Percentiles rank a stretch among this genome's conserved stretches.
Conservation (phyloP, 768 basidiomycete species). For the Leccinum pellstonianum region DNA sequence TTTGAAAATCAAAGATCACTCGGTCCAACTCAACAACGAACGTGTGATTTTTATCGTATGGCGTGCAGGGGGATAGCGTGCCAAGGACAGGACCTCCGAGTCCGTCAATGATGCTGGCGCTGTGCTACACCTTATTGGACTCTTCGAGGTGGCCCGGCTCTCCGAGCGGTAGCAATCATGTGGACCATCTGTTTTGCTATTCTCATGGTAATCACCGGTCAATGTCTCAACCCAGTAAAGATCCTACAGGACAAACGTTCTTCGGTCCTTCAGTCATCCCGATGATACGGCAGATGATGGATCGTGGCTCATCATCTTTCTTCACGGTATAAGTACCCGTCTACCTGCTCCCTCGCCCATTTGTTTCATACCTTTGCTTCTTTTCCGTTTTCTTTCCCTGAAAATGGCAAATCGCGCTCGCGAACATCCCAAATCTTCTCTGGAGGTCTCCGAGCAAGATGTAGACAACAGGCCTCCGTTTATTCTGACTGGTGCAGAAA, state of each 20-base stretch:
- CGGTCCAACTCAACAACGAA: background rate
- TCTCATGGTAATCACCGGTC: conserved; percentile 11
- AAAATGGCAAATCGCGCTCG: conserved; percentile 13
- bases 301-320: too few species aligned
- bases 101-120: background rate
- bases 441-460: conserved; percentile 31
- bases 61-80: background rate
- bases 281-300: background rate
- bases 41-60: background rate
- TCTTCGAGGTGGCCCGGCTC: background rate
- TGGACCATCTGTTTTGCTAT: background rate
- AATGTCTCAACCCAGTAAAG: background rate
- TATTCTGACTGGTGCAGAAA: conserved; percentile 43
- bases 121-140: background rate
- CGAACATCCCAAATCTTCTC: conserved; percentile 8
- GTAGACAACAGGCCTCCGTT: conserved; percentile 37
- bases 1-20: background rate
- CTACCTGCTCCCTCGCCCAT: too few species aligned
- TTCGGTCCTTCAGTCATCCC: background rate
- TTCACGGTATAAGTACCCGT: too few species aligned
- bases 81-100: background rate
- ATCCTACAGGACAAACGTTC: conserved; percentile 10
- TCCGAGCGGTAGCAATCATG: background rate
- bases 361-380: background rate
- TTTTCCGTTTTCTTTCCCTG: background rate